Percentiles rank a stretch among this genome's conserved stretches.
These are phyloP conservation scores for Fusarium avenaceum DNA, from an alignment of 2,329 filamentous ascomycete genomes.

Conservation along the genomic window DNA sequence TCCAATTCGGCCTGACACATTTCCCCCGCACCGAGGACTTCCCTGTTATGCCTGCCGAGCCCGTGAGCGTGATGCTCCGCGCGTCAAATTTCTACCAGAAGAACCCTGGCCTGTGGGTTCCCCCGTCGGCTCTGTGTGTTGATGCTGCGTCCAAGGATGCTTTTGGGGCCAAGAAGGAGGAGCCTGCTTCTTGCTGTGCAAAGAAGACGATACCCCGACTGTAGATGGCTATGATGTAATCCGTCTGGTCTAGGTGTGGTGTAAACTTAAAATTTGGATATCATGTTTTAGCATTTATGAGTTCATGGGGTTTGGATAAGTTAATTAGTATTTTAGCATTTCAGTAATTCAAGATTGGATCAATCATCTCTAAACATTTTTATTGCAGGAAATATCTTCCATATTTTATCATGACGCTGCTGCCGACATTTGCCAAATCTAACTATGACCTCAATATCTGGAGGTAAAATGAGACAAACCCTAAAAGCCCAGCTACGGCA, in stretches of 20 bases:
- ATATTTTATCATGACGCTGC: neutral
- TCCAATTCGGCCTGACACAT: conserved; percentile 92
- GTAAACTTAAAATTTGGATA: conserved; percentile 10
- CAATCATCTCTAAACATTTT: neutral
- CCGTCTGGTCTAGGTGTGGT: neutral
- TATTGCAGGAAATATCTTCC: neutral
- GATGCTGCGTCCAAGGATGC: conserved; percentile 43
- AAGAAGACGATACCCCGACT: conserved; percentile 31
- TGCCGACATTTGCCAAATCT: too few species aligned
- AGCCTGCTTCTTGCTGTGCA: conserved; percentile 43
- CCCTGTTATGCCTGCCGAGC: conserved; percentile 90
- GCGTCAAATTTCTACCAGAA: conserved; percentile 86
- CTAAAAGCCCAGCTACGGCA: neutral
- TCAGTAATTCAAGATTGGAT: conserved; percentile 11
- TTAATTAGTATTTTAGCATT: conserved; percentile 25
- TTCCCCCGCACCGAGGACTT: conserved; percentile 93
- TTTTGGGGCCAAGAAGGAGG: conserved; percentile 38
- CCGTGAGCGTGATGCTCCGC: conserved; percentile 83
- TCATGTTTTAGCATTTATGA: conserved; percentile 17
- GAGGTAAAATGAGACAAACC: conserved; percentile 4
- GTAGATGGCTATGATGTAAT: conserved; percentile 10
- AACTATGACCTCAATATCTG: neutral
- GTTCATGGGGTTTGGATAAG: conserved; percentile 9
- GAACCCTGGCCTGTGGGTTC: conserved; percentile 86
- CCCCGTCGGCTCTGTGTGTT: conserved; percentile 62